phyloP scores from a whole-genome alignment of 2,329 filamentous ascomycete genomes.

The Piedraia hortae region DNA sequence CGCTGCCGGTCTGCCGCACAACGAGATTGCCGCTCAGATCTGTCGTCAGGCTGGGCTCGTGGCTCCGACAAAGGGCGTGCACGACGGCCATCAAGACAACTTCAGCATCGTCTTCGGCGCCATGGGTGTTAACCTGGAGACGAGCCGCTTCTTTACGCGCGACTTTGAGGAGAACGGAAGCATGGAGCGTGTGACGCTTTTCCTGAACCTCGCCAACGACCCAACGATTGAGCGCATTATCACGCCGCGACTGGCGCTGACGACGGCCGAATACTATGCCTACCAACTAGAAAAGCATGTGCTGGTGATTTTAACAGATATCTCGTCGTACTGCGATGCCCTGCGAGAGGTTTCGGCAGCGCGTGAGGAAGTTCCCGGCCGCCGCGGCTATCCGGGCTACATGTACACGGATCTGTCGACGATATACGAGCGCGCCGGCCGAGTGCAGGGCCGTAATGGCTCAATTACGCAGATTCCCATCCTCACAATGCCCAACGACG shows the following conservation, averaged over 20 bases:
- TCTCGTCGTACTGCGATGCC: slow-evolving; percentile 94
- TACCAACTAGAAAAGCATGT: slow-evolving; percentile 99
- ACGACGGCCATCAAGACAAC: slow-evolving; percentile 95
- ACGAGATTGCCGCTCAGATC: slow-evolving; percentile 97
- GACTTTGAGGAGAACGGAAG: slow-evolving; percentile 99
- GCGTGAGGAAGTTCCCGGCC: slow-evolving; percentile 93
- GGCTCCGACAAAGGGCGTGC: slow-evolving; percentile 29
- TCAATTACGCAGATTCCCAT: slow-evolving; percentile 99
- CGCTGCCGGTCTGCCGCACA: slow-evolving; percentile 88
- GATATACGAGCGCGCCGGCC: slow-evolving; percentile 95
- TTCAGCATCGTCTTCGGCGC: slow-evolving; percentile 98
- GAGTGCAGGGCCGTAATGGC: slow-evolving; percentile 86
- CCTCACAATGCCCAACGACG: slow-evolving; percentile 97
- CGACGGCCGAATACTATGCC: slow-evolving; percentile 97
- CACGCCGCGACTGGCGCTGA: slow-evolving; percentile 88
- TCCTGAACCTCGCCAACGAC: slow-evolving; percentile 97
- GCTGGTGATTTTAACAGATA: slow-evolving; percentile 88
- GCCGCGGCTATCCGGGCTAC: slow-evolving; percentile 98
- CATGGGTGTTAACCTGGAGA: slow-evolving; percentile 99
- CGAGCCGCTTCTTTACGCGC: slow-evolving; percentile 87
- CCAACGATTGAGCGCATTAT: slow-evolving; percentile 99
- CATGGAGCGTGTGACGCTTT: slow-evolving; percentile 87
- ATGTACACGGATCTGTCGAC: slow-evolving; percentile 99
- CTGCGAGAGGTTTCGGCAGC: slow-evolving; percentile 95
- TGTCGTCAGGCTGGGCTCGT: slow-evolving; percentile 91